Base-by-base conservation (phyloP, 768 basidiomycete genomes). In the Naganishia antarctica region DNA sequence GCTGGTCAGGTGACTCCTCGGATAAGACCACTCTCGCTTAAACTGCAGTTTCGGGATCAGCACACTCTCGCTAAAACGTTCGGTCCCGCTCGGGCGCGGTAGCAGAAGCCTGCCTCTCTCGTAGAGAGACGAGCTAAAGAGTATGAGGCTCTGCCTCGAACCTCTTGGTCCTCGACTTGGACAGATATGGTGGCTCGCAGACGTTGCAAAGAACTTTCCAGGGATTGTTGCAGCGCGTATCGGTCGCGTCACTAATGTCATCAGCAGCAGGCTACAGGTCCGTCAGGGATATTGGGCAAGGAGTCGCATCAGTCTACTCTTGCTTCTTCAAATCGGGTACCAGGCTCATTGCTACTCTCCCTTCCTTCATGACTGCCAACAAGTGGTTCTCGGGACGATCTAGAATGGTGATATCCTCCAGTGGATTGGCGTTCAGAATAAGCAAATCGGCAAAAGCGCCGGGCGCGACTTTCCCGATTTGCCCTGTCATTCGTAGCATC, bases 371-470 rank as follows among this genome's bases (percentile, higher is more conserved):
- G 31, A 81, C 74, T 0, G 74, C 80, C 13, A 71, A 50, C 7
- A 81, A 71, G 66, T 80, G 72, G 32, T 76, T 67, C 64, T 81
- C 80, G 6, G 81, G 80, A 3, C 79, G 68, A 67, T 81, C 80
- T 0, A 82, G 70, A 11, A 82, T 69, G 0, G 73, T 79, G 29
- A 81, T 73, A 60, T 82, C 81, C 21, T 79, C 74, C 51, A 82
- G 69, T 0, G 81, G 81, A 69, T 81, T 81, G 18, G 66, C 69
- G 46, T 79, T 69, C 60, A 82, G 71, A 15, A 82, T 62, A 28
- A 82, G 67, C 8, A 82, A 53, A 68, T 82, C 81, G 0, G 80
- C 81, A 57, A 77, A 75, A 3, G 78, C 78, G 5, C 80, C 81
- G 0, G 69, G 67, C 0, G 70, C 57, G 50, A 82, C 69, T 1